Percentiles rank a stretch among this genome's conserved stretches.
phyloP scores from a whole-genome alignment of 1,139 yeast genomes.

The Arxiozyma heterogenica region DNA sequence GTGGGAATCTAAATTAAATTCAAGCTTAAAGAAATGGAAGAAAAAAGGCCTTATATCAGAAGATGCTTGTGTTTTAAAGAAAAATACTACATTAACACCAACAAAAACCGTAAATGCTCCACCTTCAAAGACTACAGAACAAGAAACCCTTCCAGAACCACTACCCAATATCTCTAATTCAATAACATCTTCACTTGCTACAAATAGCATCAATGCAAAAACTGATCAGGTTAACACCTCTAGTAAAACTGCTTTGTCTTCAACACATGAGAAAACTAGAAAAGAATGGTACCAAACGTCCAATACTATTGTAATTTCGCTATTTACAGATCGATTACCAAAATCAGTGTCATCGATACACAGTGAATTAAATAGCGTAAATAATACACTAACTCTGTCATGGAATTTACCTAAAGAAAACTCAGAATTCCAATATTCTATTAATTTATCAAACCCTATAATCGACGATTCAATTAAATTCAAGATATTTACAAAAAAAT shows the following conservation, averaged over 20 bases:
- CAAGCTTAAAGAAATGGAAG: constrained; percentile 24
- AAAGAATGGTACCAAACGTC: constrained; percentile 75
- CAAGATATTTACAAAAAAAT: constrained; percentile 59
- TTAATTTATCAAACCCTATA: constrained; percentile 46
- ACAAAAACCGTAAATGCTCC: not conserved
- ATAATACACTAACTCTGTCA: constrained; percentile 17
- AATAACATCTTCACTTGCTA: too few relatives aligned
- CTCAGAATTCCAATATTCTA: constrained; percentile 32
- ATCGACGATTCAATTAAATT: constrained; percentile 38
- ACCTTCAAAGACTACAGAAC: not conserved
- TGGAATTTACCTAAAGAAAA: constrained; percentile 27
- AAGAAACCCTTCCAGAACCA: not conserved
- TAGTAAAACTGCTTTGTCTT: not conserved
- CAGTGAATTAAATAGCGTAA: constrained; percentile 25
- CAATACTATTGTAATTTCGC: constrained; percentile 50
- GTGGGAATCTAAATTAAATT: constrained; percentile 44
- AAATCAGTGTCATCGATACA: constrained; percentile 20
- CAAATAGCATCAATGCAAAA: not conserved
- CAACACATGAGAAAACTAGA: constrained; percentile 37
- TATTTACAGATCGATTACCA: constrained; percentile 63
- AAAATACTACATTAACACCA: not conserved
- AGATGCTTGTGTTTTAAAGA: not conserved
- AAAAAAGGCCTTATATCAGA: not conserved
- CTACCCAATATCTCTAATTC: not conserved
- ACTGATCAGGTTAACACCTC: not conserved